Conservation (phyloP, 176 grass and related monocot genomes). For the Phyllostachys edulis region DNA sequence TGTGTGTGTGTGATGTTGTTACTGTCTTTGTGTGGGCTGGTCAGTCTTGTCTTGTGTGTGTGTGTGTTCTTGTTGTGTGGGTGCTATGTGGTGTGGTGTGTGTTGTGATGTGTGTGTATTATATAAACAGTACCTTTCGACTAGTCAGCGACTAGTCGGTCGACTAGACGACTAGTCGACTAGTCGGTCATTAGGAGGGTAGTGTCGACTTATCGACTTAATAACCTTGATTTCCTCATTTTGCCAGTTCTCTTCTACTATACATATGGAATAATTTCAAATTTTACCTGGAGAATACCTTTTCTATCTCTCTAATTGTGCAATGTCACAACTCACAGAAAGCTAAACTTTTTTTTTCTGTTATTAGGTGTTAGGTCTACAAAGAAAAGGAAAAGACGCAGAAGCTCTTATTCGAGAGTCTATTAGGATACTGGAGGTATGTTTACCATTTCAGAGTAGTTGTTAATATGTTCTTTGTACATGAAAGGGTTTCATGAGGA, state of each 20-base stretch:
- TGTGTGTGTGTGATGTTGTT: too few species aligned
- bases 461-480: conserved; percentile 12
- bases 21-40: too few species aligned
- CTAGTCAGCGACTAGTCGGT: too few species aligned
- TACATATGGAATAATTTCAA: neutral
- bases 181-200: too few species aligned
- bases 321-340: neutral
- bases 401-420: conserved; percentile 73
- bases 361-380: conserved; percentile 65
- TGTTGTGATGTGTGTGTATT: too few species aligned
- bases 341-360: neutral
- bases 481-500: conserved; percentile 28
- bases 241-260: neutral
- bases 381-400: conserved; percentile 72
- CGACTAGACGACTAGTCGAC: too few species aligned
- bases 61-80: too few species aligned
- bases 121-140: too few species aligned
- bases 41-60: too few species aligned
- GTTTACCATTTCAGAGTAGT: conserved; percentile 7
- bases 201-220: too few species aligned
- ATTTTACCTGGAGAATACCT: neutral
- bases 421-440: conserved; percentile 90
- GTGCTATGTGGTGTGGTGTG: too few species aligned
- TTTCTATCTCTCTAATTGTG: neutral
- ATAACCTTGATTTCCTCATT: conserved; percentile 10